These are phyloP conservation scores for Ulmus americana DNA, from an alignment of 331 rosid genomes.

Conservation along the genomic window DNA sequence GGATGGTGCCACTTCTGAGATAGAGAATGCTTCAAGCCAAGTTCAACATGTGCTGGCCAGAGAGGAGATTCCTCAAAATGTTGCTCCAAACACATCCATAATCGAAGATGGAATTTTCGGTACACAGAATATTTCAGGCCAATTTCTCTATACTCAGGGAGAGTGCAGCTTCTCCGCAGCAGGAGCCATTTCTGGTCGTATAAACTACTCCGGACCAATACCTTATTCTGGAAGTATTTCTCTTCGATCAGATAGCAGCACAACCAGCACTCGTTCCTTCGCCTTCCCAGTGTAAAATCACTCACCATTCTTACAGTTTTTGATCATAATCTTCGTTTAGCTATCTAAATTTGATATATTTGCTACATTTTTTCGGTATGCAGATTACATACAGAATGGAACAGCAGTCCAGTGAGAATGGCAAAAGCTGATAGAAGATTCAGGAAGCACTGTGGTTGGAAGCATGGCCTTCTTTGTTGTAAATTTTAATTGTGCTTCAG, in stretches of 20 bases:
- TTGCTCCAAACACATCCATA: conserved; percentile 14
- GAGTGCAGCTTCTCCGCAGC: conserved; percentile 73
- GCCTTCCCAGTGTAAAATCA: conserved; percentile 74
- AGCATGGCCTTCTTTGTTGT: conserved; percentile 69
- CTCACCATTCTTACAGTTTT: conserved; percentile 2
- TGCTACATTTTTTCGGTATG: conserved; percentile 18
- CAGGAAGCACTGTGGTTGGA: conserved; percentile 61
- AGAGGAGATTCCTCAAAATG: conserved; percentile 29
- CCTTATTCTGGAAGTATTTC: conserved; percentile 86
- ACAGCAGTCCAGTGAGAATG: conserved; percentile 84
- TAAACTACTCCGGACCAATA: conserved; percentile 58
- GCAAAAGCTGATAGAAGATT: conserved; percentile 59
- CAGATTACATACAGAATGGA: conserved; percentile 83
- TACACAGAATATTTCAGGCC: conserved; percentile 27
- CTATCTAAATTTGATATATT: neutral
- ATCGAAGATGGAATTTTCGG: conserved; percentile 18
- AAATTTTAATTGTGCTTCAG: conserved; percentile 46
- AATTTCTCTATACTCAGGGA: conserved; percentile 32
- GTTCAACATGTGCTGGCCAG: conserved; percentile 21
- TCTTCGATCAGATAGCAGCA: conserved; percentile 88
- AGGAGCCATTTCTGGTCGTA: conserved; percentile 40
- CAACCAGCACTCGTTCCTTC: conserved; percentile 89
- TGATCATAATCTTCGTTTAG: neutral
- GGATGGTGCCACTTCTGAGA: conserved; percentile 14
- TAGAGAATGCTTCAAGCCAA: conserved; percentile 25